phyloP scores from a whole-genome alignment of 2,329 filamentous ascomycete genomes.

The Pseudogymnoascus sp. region DNA sequence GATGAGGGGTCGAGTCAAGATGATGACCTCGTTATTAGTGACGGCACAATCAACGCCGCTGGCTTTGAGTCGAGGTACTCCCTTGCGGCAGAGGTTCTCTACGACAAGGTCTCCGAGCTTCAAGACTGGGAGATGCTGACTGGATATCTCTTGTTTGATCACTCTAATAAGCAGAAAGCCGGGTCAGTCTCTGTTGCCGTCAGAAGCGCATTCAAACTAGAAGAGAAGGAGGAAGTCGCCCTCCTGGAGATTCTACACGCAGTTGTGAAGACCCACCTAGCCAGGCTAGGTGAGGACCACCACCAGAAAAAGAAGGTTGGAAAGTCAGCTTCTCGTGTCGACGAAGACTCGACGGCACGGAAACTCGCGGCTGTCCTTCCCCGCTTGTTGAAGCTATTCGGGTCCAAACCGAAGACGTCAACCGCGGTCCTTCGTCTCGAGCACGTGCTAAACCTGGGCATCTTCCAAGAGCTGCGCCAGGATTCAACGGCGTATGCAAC shows the following conservation, averaged over 20 bases:
- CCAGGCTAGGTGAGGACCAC: constrained; percentile 56
- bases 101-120: constrained; percentile 71
- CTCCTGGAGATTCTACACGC: constrained; percentile 81
- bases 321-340: constrained; percentile 41
- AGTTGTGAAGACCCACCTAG: constrained; percentile 66
- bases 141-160: constrained; percentile 86
- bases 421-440: constrained; percentile 78
- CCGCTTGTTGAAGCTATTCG: constrained; percentile 82
- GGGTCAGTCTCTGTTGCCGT: constrained; percentile 15
- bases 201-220: constrained; percentile 22
- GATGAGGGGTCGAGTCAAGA: constrained; percentile 38
- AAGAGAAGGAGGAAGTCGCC: constrained; percentile 61
- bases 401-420: constrained; percentile 78
- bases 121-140: constrained; percentile 81
- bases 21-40: constrained; percentile 40
- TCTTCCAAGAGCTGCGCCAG: constrained; percentile 82
- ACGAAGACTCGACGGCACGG: constrained; percentile 68
- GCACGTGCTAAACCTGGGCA: constrained; percentile 75
- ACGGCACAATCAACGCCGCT: constrained; percentile 43
- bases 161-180: constrained; percentile 57
- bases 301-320: constrained; percentile 46
- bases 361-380: constrained; percentile 74
- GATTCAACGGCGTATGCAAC: constrained; percentile 72
- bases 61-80: constrained; percentile 73
- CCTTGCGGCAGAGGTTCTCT: constrained; percentile 76